These are phyloP conservation scores for Gossypium sturtianum DNA, from an alignment of 345 rosid species.

Conservation along the genomic window DNA sequence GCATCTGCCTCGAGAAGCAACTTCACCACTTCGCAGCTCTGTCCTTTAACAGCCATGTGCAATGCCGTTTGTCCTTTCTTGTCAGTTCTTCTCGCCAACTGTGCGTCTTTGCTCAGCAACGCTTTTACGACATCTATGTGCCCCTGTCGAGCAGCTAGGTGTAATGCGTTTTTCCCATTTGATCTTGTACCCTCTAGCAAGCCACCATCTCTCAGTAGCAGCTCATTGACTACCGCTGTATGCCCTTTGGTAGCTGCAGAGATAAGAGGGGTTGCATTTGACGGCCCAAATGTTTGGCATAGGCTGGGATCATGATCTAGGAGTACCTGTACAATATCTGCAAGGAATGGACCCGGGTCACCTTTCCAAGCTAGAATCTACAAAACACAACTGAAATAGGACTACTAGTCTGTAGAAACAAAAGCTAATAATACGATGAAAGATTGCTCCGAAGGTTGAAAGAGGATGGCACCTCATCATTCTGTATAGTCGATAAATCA, in stretches of 20 bases:
- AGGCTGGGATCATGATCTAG: conserved; percentile 75
- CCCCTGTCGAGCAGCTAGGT: conserved; percentile 85
- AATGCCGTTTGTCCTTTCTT: conserved; percentile 92
- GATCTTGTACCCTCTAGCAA: conserved; percentile 70
- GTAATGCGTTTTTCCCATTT: conserved; percentile 88
- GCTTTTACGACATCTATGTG: conserved; percentile 73
- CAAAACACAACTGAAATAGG: background rate
- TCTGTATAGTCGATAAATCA: no score
- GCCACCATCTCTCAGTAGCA: conserved; percentile 70
- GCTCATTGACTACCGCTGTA: conserved; percentile 73
- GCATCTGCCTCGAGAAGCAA: conserved; percentile 88
- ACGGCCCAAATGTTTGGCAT: conserved; percentile 66
- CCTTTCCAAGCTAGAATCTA: background rate
- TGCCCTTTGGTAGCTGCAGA: conserved; percentile 92
- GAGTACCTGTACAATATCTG: conserved; percentile 86
- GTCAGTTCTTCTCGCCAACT: conserved; percentile 82
- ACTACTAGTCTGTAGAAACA: background rate
- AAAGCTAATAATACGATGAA: background rate
- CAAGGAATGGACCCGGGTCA: conserved; percentile 22
- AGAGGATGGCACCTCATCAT: no score
- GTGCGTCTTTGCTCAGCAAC: conserved; percentile 70
- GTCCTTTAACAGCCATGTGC: conserved; percentile 99
- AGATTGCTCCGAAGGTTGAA: no score
- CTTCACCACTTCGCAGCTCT: conserved; percentile 78
- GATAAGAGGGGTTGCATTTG: conserved; percentile 82